Conservation (phyloP, 768 basidiomycete genomes). For the Boletus rex-veris region DNA sequence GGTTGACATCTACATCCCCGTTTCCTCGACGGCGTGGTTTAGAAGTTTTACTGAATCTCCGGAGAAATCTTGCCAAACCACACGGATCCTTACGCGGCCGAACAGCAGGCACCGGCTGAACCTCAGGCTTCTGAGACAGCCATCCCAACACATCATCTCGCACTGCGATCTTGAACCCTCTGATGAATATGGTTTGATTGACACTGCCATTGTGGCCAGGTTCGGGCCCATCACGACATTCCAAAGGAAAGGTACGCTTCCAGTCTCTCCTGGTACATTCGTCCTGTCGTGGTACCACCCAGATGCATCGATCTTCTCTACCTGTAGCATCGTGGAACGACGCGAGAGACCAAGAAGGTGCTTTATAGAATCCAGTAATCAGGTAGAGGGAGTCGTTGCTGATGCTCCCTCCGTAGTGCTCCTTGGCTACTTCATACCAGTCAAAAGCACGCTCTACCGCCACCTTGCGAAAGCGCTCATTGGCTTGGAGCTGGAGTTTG, state of each 20-base stretch:
- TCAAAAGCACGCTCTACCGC: conserved; percentile 13
- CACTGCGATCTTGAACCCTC: conserved; percentile 16
- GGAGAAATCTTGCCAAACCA: not conserved
- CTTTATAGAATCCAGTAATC: not conserved
- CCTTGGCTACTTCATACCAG: conserved; percentile 24
- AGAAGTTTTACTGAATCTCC: not conserved
- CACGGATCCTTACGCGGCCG: not conserved
- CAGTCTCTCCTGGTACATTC: not conserved
- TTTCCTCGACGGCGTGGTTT: not conserved
- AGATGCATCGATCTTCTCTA: not conserved
- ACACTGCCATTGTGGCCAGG: not conserved
- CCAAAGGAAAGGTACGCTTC: not conserved
- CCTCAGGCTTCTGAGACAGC: not conserved
- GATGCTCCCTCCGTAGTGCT: not conserved
- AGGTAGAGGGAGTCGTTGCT: not conserved
- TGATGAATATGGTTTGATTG: conserved; percentile 18
- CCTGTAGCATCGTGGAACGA: not conserved
- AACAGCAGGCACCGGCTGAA: not conserved
- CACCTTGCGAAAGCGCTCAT: conserved; percentile 8
- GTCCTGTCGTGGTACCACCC: not conserved
- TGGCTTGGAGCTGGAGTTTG: conserved; percentile 7
- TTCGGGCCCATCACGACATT: not conserved
- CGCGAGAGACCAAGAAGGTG: not conserved
- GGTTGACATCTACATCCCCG: not conserved
- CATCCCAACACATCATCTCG: not conserved